phyloP scores from a whole-genome alignment of 192 early-diverging fungal genomes.

The Chytriomyces sp. region DNA sequence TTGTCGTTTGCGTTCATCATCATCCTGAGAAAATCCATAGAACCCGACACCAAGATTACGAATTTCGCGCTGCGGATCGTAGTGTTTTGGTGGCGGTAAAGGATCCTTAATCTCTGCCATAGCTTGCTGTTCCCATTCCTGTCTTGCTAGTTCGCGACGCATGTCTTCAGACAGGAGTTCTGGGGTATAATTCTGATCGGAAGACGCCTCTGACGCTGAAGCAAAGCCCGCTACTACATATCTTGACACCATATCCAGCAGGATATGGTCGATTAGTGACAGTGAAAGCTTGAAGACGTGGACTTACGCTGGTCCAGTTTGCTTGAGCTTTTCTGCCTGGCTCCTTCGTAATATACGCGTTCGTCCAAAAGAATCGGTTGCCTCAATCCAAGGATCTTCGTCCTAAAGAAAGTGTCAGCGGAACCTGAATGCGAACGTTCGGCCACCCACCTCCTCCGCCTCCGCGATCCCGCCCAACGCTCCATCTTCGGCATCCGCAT shows the following conservation, averaged over 20 bases:
- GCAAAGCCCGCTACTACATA: no score
- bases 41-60: slow-evolving; percentile 70
- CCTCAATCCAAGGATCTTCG: slow-evolving; percentile 75
- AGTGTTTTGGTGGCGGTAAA: slow-evolving; percentile 34
- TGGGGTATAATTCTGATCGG: background rate
- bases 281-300: background rate
- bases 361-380: slow-evolving; percentile 75
- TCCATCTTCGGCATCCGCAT: slow-evolving; percentile 24
- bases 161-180: slow-evolving; percentile 41
- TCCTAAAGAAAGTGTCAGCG: slow-evolving; percentile 1
- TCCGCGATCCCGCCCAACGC: slow-evolving; percentile 8
- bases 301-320: slow-evolving; percentile 28
- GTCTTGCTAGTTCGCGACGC: slow-evolving; percentile 33
- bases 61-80: slow-evolving; percentile 54
- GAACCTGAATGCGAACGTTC: background rate
- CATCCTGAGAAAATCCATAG: slow-evolving; percentile 69
- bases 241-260: no score
- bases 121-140: slow-evolving; percentile 41
- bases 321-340: slow-evolving; percentile 38
- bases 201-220: background rate
- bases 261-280: no score
- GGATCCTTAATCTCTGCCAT: slow-evolving; percentile 12
- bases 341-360: slow-evolving; percentile 63
- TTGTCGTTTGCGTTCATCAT: slow-evolving; percentile 60
- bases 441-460: slow-evolving; percentile 27